Base-by-base conservation (phyloP, 1,284 basidiomycete species). In the Porogramme epimiltina region DNA sequence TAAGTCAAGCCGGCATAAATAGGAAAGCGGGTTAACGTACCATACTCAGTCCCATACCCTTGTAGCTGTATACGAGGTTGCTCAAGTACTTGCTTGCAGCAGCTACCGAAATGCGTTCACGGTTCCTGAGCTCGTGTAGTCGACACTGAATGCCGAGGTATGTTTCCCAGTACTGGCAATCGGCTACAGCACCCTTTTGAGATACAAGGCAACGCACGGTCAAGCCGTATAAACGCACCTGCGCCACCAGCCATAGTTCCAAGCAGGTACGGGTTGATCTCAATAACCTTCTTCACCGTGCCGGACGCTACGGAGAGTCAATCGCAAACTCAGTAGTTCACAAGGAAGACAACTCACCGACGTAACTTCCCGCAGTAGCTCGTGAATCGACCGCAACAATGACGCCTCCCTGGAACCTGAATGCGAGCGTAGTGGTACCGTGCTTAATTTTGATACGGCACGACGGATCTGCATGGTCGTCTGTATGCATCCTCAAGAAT, bases 201-300 rank as follows among this genome's bases (percentile, higher is more conserved):
- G 47, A 52, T 56, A 40, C 34, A 11, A 13, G 53, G 47, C 59
- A 41, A 24, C 42, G 31, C 15, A 19, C 0, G 41, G n/a, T n/a
- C n/a, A n/a, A 45, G 16, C 34, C 23, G 16, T 41, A 47, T 36
- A 26, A 10, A 73, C 80, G 42, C 64, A 92, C 94, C 94, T 59
- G 96, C 96, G 74, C 95, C 96, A 75, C 96, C 97, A 56, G 96
- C 96, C 96, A 99, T 99, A 1, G 96, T 99, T 54, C 97, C 97
- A 26, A 99, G 82, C 48, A 99, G 76, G 77, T 97, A 99, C 42
- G 95, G 94, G 77, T 99, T 99, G 74, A 99, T 99, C 78, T 99
- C 97, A 65, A 99, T 99, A 58, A 99, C 96, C 79, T 98, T 98
- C 81, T 95, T 97, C 57, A 98, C 93, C 16, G 95, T 98, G 47